Conservation (phyloP, 2,329 filamentous ascomycete genomes). For the Paraphaeosphaeria sporulosa region DNA sequence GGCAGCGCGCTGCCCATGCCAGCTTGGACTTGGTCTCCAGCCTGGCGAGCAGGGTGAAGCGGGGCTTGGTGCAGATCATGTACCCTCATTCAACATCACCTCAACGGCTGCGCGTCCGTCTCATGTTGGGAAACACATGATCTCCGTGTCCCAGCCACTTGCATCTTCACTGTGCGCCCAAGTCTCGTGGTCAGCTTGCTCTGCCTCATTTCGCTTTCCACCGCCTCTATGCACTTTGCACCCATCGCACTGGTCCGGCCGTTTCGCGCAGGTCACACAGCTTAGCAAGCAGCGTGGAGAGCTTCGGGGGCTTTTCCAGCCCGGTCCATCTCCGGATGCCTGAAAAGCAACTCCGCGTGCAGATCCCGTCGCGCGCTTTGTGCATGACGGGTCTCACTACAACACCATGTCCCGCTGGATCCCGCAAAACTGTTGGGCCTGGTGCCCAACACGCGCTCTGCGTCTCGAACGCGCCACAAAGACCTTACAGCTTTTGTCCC, state of each 20-base stretch:
- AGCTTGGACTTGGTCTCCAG: background rate
- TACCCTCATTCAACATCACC: slow-evolving; percentile 19
- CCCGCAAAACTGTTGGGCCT: slow-evolving; percentile 4
- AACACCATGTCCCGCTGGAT: slow-evolving; percentile 2
- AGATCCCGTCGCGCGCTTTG: slow-evolving; percentile 15
- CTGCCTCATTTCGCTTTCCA: slow-evolving; percentile 20
- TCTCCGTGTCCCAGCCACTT: background rate
- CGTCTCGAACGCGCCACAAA: slow-evolving; percentile 7
- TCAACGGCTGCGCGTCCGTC: slow-evolving; percentile 1
- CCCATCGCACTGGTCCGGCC: slow-evolving; percentile 25
- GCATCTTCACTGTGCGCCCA: background rate
- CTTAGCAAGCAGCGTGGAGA: slow-evolving; percentile 22
- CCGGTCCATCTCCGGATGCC: slow-evolving; percentile 18
- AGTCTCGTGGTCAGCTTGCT: slow-evolving; percentile 4
- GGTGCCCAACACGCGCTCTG: slow-evolving; percentile 3
- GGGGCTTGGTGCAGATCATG: slow-evolving; percentile 36
- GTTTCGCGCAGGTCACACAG: slow-evolving; percentile 26
- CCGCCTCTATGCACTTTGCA: slow-evolving; percentile 18
- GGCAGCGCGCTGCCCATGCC: slow-evolving; percentile 36
- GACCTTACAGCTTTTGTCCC: background rate
- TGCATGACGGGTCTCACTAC: slow-evolving; percentile 14
- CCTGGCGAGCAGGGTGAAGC: slow-evolving; percentile 23
- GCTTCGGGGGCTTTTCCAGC: slow-evolving; percentile 19
- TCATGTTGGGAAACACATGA: background rate
- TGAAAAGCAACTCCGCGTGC: slow-evolving; percentile 22